phyloP scores from a whole-genome alignment of 2,329 filamentous ascomycete species.

The Exophiala mesophila region DNA sequence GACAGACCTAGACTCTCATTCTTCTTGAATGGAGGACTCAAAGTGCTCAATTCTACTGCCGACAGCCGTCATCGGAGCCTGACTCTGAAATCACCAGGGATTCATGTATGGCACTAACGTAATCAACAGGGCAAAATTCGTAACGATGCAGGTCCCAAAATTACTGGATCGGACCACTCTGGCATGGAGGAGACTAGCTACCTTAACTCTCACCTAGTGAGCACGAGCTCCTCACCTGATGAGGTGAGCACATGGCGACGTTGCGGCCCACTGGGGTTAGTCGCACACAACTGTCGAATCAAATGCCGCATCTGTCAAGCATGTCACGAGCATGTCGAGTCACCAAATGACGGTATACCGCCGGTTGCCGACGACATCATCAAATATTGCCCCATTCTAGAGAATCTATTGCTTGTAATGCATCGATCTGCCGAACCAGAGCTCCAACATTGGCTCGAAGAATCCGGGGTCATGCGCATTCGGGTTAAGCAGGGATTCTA shows the following conservation, averaged over 20 bases:
- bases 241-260: too few relatives aligned
- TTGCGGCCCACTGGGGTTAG: too few relatives aligned
- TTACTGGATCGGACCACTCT: constrained; percentile 12
- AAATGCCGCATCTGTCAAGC: constrained; percentile 1
- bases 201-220: too few relatives aligned
- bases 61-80: too few relatives aligned
- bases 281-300: constrained; percentile 3
- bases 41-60: too few relatives aligned
- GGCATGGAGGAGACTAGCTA: constrained; percentile 4
- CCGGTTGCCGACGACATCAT: not conserved
- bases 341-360: not conserved
- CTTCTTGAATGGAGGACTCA: too few relatives aligned
- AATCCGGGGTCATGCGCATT: too few relatives aligned
- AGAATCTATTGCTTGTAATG: not conserved
- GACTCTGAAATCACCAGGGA: too few relatives aligned
- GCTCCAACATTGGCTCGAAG: too few relatives aligned
- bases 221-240: constrained; percentile 7
- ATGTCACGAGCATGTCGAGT: not conserved
- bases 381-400: not conserved
- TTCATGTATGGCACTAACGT: constrained; percentile 7
- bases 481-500: too few relatives aligned
- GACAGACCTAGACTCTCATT: too few relatives aligned
- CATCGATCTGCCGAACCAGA: not conserved
- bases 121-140: constrained; percentile 4
- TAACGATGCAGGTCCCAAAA: constrained; percentile 2